These are phyloP conservation scores for Ensete ventricosum DNA, from an alignment of 176 grass and related monocot species.

Conservation along the genomic window DNA sequence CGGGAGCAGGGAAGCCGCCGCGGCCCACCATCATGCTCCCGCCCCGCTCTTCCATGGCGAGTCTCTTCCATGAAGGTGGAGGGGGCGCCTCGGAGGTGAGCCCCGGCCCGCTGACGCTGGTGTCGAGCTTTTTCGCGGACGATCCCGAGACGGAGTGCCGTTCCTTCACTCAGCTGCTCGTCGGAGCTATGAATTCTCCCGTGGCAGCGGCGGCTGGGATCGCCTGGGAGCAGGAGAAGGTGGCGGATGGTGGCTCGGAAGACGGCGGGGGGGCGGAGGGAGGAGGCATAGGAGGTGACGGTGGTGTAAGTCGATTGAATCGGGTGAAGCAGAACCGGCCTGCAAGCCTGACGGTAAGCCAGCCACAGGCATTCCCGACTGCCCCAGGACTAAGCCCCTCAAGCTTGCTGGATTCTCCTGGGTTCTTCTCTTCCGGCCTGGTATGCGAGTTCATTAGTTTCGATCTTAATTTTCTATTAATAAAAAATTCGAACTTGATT, in stretches of 20 bases:
- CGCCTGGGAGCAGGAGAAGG: slow-evolving; percentile 1
- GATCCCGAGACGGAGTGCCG: slow-evolving; percentile 13
- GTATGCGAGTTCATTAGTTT: not conserved
- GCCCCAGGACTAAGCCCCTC: slow-evolving; percentile 29
- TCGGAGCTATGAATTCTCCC: slow-evolving; percentile 17
- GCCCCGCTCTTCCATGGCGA: slow-evolving; percentile 42
- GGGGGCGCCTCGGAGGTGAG: slow-evolving; percentile 26
- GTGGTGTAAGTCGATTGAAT: not conserved
- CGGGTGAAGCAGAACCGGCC: not conserved
- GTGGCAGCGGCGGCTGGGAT: not conserved
- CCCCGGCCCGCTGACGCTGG: slow-evolving; percentile 82
- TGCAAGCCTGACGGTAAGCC: slow-evolving; percentile 2
- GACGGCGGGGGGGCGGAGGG: no score
- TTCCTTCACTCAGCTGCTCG: slow-evolving; percentile 22
- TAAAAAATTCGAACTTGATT: not conserved
- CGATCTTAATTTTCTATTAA: no score
- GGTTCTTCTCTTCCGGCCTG: not conserved
- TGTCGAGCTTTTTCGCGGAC: slow-evolving; percentile 65
- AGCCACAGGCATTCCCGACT: slow-evolving; percentile 21
- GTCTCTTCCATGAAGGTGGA: slow-evolving; percentile 44
- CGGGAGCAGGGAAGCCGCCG: slow-evolving; percentile 28
- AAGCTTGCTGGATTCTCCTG: slow-evolving; percentile 27
- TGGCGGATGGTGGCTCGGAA: not conserved
- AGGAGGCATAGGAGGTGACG: not conserved
- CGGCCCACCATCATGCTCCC: slow-evolving; percentile 64